Evolutionary conservation across 2,329 filamentous ascomycete genomes (phyloP).

Genomic region (Neocucurbitaria cava): DNA sequence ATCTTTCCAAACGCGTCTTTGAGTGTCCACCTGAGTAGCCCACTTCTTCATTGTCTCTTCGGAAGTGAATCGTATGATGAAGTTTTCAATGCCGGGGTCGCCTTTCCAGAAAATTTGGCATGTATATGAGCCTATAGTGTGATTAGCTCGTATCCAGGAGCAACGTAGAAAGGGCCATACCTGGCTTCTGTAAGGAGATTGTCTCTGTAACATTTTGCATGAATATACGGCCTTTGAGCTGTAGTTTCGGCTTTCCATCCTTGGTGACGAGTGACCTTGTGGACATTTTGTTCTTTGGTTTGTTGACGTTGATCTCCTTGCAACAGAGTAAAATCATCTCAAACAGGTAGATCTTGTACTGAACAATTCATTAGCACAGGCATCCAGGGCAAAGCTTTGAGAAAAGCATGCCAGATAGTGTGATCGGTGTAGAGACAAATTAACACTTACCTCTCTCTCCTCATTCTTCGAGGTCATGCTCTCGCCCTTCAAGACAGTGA

Average conservation of each 20-base stretch:
- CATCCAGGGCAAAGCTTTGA: neutral
- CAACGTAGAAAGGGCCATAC: constrained; percentile 59
- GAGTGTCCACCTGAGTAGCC: constrained; percentile 78
- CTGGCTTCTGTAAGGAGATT: constrained; percentile 84
- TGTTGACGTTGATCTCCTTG: constrained; percentile 89
- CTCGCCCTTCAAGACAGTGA: constrained; percentile 83
- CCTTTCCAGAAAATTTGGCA: constrained; percentile 99
- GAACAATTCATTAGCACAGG: constrained; percentile 11
- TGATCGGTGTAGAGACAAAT: neutral
- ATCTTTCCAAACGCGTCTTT: constrained; percentile 64
- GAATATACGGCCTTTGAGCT: constrained; percentile 96
- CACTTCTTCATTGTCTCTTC: constrained; percentile 95
- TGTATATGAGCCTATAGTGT: constrained; percentile 77
- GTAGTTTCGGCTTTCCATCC: constrained; percentile 77
- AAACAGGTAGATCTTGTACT: constrained; percentile 99
- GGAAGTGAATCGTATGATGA: constrained; percentile 90
- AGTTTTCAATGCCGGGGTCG: constrained; percentile 93
- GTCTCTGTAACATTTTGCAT: constrained; percentile 99
- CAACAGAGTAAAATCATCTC: constrained; percentile 94
- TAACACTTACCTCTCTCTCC: constrained; percentile 78
- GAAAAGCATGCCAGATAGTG: neutral
- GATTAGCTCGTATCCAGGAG: neutral
- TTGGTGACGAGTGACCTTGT: constrained; percentile 74
- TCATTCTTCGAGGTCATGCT: constrained; percentile 79
- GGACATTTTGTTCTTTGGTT: constrained; percentile 72